Percentiles rank a stretch among this genome's conserved stretches.
Evolutionary conservation across 192 early-diverging fungal species (phyloP).

Genomic region (Entomortierella parvispora): DNA sequence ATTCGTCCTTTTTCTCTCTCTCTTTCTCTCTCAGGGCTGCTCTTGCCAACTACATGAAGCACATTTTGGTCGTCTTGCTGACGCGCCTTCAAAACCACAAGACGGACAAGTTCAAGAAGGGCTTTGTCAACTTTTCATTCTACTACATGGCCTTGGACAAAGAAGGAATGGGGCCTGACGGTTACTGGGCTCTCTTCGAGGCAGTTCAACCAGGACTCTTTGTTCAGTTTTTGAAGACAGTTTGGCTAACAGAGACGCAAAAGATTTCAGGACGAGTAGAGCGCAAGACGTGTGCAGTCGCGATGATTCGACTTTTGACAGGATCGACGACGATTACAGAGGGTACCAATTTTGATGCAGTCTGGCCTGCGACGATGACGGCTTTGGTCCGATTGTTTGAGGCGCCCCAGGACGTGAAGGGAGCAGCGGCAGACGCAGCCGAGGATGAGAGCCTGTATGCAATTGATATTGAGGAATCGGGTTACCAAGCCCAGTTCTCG

Average conservation of each 20-base stretch:
- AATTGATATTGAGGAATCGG: conserved; percentile 81
- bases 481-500: conserved; percentile 85
- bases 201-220: conserved; percentile 64
- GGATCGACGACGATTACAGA: conserved; percentile 63
- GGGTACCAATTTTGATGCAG: conserved; percentile 57
- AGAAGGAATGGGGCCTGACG: conserved; percentile 67
- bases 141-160: conserved; percentile 73
- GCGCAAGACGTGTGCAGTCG: conserved; percentile 70
- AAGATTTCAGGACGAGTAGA: conserved; percentile 66
- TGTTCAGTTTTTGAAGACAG: conserved; percentile 64
- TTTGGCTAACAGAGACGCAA: conserved; percentile 75
- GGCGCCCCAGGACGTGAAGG: conserved; percentile 61
- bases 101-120: conserved; percentile 69
- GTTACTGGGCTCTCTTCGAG: conserved; percentile 44
- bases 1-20: conserved; percentile 19
- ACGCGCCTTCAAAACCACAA: conserved; percentile 65
- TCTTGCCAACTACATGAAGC: conserved; percentile 58
- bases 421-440: conserved; percentile 56
- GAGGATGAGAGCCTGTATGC: conserved; percentile 70
- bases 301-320: conserved; percentile 71
- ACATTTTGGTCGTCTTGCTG: conserved; percentile 57
- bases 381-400: conserved; percentile 68
- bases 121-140: conserved; percentile 75
- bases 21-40: conserved; percentile 40
- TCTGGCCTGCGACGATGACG: conserved; percentile 61